A percentile compares a stretch with the other conserved stretches of the same genome.
Conservation (phyloP, 2,329 filamentous ascomycete species). For the Mariannaea sp. region DNA sequence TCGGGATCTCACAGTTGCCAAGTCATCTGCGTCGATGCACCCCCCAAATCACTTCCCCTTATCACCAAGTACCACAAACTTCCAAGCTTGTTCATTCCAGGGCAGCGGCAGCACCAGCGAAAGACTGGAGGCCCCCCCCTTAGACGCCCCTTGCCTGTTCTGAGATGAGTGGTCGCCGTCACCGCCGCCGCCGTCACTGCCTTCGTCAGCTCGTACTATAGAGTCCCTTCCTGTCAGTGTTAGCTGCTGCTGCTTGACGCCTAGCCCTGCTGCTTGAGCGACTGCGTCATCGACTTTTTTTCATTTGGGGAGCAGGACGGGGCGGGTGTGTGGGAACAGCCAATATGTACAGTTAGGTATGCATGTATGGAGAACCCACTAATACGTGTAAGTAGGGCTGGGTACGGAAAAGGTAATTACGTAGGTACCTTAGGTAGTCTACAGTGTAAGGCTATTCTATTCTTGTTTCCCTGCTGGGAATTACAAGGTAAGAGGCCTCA, state of each 20-base stretch:
- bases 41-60: conserved; percentile 17
- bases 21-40: conserved; percentile 22
- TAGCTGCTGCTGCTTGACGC: not conserved
- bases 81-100: conserved; percentile 29
- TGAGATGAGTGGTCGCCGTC: no score
- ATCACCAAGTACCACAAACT: conserved; percentile 16
- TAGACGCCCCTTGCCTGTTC: no score
- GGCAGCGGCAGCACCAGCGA: no score
- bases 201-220: conserved; percentile 6
- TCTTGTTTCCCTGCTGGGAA: no score
- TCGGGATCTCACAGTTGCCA: conserved; percentile 19
- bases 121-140: conserved; percentile 2
- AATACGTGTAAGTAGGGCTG: no score
- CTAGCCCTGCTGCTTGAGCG: conserved; percentile 26
- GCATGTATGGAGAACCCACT: no score
- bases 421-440: no score
- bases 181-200: conserved; percentile 5
- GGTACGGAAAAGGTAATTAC: no score
- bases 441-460: no score
- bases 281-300: conserved; percentile 43
- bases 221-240: not conserved
- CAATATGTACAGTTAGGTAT: no score
- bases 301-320: not conserved
- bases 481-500: no score
- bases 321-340: not conserved